Base-by-base conservation (phyloP, 2,329 filamentous ascomycete species). In the Lecanicillium sp. region DNA sequence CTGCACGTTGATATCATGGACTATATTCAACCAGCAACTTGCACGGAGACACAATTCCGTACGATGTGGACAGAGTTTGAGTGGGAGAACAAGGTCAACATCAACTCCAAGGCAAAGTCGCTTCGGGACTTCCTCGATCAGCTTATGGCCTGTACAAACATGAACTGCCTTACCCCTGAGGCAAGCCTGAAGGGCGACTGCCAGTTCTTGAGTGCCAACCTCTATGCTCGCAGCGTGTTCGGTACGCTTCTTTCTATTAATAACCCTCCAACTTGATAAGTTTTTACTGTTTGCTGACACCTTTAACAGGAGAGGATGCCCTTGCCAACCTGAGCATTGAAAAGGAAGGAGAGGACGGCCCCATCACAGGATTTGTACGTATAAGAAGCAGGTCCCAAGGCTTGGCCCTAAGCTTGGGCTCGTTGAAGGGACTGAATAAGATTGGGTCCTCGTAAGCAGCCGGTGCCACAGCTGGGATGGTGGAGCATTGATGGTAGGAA, bases 11-110 rank as follows among this genome's bases (percentile, higher is more conserved):
- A 98, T 57, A 96, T 98, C 49, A 98, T 98, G 92, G 92, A 98
- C 66, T 98, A 98, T 68, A 98, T 98, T 55, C 90, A 97, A 59
- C 92, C 92, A 2, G 90, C 90, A 6, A 82, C 88, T 13, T 98
- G 92, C 72, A 92, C 87, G 4, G 92, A 98, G 71, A 96, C 90
- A 10, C 88, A 97, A 56, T 98, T 98, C 81, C 80, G 92, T 44
- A 94, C 87, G n/a, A 98, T 98, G 92, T 98, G 92, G 92, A 98
- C 92, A 28, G 92, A 98, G 59, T 98, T 98, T 50, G 92, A 98
- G 61, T 98, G 92, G 92, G 92, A 98, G 72, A 98, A 98, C 70
- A 98, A 98, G 77, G 90, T 98, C 63, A 98, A 98, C 68, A 97
- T 98, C 68, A 96, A 96, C 66, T 94, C 87, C 47, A 97, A 96